Base-by-base conservation (phyloP, 2,329 filamentous ascomycete species). In the Penicillium occitanis region DNA sequence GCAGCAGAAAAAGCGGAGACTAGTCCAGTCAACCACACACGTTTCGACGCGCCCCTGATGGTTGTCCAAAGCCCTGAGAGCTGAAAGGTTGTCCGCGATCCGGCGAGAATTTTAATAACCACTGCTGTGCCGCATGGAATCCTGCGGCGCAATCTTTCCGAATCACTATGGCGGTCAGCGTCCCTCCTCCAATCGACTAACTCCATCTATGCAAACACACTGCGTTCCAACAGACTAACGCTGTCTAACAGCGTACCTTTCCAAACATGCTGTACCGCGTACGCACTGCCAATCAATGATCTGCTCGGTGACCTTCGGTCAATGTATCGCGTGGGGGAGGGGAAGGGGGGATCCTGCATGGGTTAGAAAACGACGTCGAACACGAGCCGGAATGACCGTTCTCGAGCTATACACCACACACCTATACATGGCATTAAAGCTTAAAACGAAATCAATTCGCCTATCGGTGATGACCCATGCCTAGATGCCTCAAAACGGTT, bases 1-100 rank as follows among this genome's bases (percentile, higher is more conserved):
- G 64, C 64, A 55, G 58, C 64, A 51, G 57, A 8, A 51, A 51
- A 37, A 28, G 64, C 59, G 64, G 64, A 57, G 64, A 55, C 59
- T 55, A 30, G 25, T 19, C 57, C 30, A 28, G 33, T 30, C 44
- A 37, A 30, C 44, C 42, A 62, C 48, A 50, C 57, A 55, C 44
- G 55, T 53, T 61, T 44, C 30, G 35, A 61, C 35, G 58, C 57
- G 58, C 59, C 64, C 64, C 58, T 66, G 64, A 62, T 42, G 35
- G 44, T 35, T 64, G 30, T 33, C 57, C 30, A 61, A 42, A 51
- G 42, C 5, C 19, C 44, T 25, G 35, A 22, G 57, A 57, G 53
- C 53, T 57, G 53, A 57, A 57, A 57, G 53, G 53, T 37, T 37
- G 57, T 60, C 37, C 22, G 14, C 57, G 57, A 30, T 28, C 57